Base-by-base conservation (phyloP, 2,329 filamentous ascomycete species). In the Calonectria pteridis region DNA sequence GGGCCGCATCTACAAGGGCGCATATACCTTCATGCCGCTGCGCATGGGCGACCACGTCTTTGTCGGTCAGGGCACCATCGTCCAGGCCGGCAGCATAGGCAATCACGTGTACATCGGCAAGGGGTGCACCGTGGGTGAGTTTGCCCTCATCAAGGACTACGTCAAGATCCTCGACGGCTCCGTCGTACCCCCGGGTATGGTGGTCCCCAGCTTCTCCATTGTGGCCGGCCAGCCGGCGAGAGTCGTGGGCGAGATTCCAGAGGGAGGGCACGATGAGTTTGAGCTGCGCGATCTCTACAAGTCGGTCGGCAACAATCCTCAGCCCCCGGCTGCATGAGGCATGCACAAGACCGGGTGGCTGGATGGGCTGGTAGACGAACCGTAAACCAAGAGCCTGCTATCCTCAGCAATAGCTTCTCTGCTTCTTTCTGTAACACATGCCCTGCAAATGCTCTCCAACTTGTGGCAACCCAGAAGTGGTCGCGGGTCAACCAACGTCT, bases 1-100 rank as follows among this genome's bases (percentile, higher is more conserved):
- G 0, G 94, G 93, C 37, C 91, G 96, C 31, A 87, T 97, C 64
- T 94, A 95, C 83, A 93, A 96, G 80, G 95, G 95, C 81, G 84
- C 87, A 43, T 93, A 95, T 82, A 94, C 93, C 51, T 95, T 96
- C 85, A 96, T 96, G 84, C 96, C 96, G 11, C 93, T 98, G 79
- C 95, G 97, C 75, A 94, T 99, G 77, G 95, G 95, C 58, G 96
- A 98, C 84, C 96, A 98, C 85, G 96, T 98, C 76, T 98, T 96
- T 84, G 90, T 99, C 64, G 96, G 95, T 72, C 89, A 91, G 80
- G 87, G 88, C 40, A 92, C 92, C 46, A 91, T 96, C 49, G 90
- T 99, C 46, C 95, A 97, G 82, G 95, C 96, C 0, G 95, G 95
- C 9, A 91, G 91, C 43, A 91, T 99, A 68, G 94, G 94, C 2